These are phyloP conservation scores for Cerioporus squamosus DNA, from an alignment of 1,284 basidiomycete genomes.

Conservation along the genomic window DNA sequence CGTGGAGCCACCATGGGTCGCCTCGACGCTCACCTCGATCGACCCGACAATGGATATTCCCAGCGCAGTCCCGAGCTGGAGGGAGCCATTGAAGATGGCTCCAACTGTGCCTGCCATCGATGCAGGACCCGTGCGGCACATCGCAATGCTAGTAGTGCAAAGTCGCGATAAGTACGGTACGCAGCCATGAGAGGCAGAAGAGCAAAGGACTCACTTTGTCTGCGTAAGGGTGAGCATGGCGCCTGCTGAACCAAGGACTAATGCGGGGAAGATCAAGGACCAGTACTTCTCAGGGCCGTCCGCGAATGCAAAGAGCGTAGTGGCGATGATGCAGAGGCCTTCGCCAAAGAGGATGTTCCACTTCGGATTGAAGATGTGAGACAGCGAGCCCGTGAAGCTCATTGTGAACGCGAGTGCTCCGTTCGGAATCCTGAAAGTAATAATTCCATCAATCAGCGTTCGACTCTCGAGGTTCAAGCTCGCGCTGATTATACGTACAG, in stretches of 20 bases:
- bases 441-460: conserved; percentile 16
- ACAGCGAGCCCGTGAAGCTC: conserved; percentile 43
- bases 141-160: conserved; percentile 45
- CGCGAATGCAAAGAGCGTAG: conserved; percentile 45
- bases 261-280: conserved; percentile 51
- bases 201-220: conserved; percentile 23
- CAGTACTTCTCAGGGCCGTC: conserved; percentile 49
- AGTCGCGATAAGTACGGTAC: not conserved
- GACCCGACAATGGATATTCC: conserved; percentile 50
- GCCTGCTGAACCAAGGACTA: conserved; percentile 48
- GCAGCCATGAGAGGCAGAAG: no score
- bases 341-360: conserved; percentile 49
- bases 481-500: conserved; percentile 32
- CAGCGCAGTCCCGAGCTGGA: conserved; percentile 56
- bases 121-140: conserved; percentile 51
- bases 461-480: no score
- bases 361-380: conserved; percentile 43
- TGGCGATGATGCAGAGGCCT: conserved; percentile 42
- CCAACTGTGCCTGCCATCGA: conserved; percentile 56
- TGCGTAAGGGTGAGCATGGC: conserved; percentile 37
- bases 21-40: conserved; percentile 51
- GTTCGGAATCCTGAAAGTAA: conserved; percentile 40
- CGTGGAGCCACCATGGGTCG: conserved; percentile 30
- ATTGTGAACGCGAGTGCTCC: conserved; percentile 40
- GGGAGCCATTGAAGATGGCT: conserved; percentile 57